Evolutionary conservation across 1,284 basidiomycete genomes (phyloP), one percentile per base, ranked within the genome.

Genomic region (Cutaneotrichosporon cyanovorans): DNA sequence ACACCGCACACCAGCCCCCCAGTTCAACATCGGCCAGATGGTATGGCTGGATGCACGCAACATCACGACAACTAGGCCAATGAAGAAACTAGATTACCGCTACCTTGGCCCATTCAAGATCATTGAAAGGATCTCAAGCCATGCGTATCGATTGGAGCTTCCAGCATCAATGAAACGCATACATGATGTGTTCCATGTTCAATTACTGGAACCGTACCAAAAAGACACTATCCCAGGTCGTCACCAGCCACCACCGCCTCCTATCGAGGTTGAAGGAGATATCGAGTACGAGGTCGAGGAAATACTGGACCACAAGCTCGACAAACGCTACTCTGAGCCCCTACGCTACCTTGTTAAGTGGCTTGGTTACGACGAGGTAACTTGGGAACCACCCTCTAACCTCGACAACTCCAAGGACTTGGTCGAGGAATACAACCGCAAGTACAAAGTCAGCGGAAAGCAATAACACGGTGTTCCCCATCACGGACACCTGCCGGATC

Each of bases 41-140:
- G 72, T 75, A 11, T 73, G 66, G 66, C 50, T 75, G 5, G 53
- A 64, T 1, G 46, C 58, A 3, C 32, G 21, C 10, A 41, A 41
- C 20, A 33, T 41, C 54, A 59, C 59, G 18, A 75, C 73, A 5
- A 65, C 56, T 8, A 59, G 69, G 5, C 73, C 74, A 0, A 65
- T 71, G 10, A 52, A 66, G 46, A 76, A 76, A 53, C 64, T 76
- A 23, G 66, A 72, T 44, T 57, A 69, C 38, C 56, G 58, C 1
- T 55, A 53, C 12, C 56, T 74, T 9, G 74, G 75, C 12, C 76
- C 73, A 3, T 77, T 65, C 56, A 52, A 48, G 0, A 55, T 76
- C 19, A 18, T 6, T 10, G 12, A 40, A 11, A 15, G 8, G 7
- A 22, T 40, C 5, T n/a, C 12, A 11, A n/a, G n/a, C n/a, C n/a